A percentile compares a stretch with the other conserved stretches of the same genome.
phyloP scores from a whole-genome alignment of 768 basidiomycete species.

The Mycena belliarum region DNA sequence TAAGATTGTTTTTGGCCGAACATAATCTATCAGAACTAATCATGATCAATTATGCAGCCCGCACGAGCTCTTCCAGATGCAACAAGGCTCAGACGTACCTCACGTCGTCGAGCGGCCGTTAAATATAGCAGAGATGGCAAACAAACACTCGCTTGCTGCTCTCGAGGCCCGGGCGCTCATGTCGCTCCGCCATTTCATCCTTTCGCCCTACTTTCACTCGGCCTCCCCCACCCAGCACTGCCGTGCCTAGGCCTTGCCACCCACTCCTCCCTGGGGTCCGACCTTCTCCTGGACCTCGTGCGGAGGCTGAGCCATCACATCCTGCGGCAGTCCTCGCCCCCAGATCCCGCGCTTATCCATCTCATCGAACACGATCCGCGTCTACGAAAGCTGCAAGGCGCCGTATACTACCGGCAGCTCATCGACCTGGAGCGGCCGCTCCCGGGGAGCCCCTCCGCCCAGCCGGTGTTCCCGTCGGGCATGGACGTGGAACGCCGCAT shows the following conservation, averaged over 20 bases:
- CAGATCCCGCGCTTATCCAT: constrained; percentile 27
- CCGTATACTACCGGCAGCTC: constrained; percentile 54
- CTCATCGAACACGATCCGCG: constrained; percentile 42
- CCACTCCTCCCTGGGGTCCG: constrained; percentile 46
- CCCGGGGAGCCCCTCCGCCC: constrained; percentile 29
- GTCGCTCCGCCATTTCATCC: constrained; percentile 10
- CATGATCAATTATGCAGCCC: no score
- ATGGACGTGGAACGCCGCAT: constrained; percentile 40
- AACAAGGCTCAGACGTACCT: constrained; percentile 21
- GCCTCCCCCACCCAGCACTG: constrained; percentile 31
- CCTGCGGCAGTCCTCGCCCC: not conserved
- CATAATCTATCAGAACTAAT: not conserved
- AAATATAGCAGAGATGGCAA: constrained; percentile 47
- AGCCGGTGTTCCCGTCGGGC: constrained; percentile 30
- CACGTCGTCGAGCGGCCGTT: constrained; percentile 29
- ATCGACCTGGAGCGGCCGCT: constrained; percentile 30
- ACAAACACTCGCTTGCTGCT: constrained; percentile 48
- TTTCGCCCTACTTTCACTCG: constrained; percentile 26
- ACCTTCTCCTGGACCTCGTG: constrained; percentile 37
- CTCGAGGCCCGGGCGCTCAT: constrained; percentile 47
- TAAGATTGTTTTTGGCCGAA: constrained; percentile 29
- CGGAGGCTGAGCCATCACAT: not conserved
- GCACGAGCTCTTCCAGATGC: constrained; percentile 33
- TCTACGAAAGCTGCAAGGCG: constrained; percentile 44
- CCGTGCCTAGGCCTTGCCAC: constrained; percentile 56